phyloP scores from a whole-genome alignment of 75 land plant species.

The Adiantum capillusveneris region DNA sequence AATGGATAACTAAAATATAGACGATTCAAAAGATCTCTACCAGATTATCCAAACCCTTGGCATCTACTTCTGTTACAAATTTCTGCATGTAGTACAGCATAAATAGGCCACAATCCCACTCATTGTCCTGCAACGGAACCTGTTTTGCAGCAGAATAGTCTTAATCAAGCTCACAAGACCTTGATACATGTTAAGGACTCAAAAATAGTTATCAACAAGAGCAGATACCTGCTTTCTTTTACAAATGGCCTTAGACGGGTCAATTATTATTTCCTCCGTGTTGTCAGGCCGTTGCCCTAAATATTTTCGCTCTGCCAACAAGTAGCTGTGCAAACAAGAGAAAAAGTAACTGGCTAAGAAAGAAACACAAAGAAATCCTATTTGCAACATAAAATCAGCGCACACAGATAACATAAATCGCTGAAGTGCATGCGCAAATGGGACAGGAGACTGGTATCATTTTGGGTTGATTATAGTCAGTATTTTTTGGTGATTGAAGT shows the following conservation, averaged over 20 bases:
- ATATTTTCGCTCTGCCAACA: background rate
- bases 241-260: background rate
- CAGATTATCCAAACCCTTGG: conserved; percentile 47
- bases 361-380: background rate
- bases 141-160: conserved; percentile 16
- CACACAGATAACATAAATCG: too few relatives aligned
- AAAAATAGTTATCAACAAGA: background rate
- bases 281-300: background rate
- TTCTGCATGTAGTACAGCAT: conserved; percentile 79
- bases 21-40: background rate
- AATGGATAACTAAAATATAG: background rate
- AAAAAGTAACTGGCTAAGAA: background rate
- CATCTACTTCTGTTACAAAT: conserved; percentile 58
- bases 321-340: background rate
- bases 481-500: too few relatives aligned
- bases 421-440: too few relatives aligned
- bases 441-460: too few relatives aligned
- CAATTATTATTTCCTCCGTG: background rate
- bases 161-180: background rate
- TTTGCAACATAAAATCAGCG: too few relatives aligned
- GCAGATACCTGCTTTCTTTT: conserved; percentile 4
- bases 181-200: too few relatives aligned
- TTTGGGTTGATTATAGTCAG: too few relatives aligned
- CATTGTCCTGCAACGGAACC: conserved; percentile 92
- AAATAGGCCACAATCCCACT: conserved; percentile 90